Conservation (phyloP, 768 basidiomycete genomes). For the Boletus tylopilopsis region DNA sequence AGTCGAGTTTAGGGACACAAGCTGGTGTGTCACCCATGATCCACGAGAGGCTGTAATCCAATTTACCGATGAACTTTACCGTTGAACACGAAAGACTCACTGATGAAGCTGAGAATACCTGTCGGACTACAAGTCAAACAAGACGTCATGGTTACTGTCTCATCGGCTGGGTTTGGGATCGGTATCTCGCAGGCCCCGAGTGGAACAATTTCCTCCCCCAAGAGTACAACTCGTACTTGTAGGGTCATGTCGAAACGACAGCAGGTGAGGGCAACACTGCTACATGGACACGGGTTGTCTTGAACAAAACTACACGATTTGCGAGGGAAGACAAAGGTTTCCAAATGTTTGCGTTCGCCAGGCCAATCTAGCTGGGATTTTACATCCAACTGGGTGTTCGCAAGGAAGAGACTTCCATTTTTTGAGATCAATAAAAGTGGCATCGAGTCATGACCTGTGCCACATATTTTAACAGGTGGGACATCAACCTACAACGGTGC, state of each 20-base stretch:
- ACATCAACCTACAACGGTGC: constrained; percentile 40
- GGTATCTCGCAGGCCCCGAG: constrained; percentile 21
- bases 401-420: constrained; percentile 32
- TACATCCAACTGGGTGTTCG: constrained; percentile 26
- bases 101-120: constrained; percentile 48
- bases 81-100: constrained; percentile 31
- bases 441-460: constrained; percentile 24
- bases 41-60: constrained; percentile 40
- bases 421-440: constrained; percentile 33
- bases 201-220: constrained; percentile 18
- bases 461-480: constrained; percentile 36
- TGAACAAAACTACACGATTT: constrained; percentile 28
- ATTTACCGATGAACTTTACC: background rate
- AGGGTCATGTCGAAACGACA: constrained; percentile 17
- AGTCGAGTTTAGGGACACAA: constrained; percentile 25
- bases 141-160: background rate
- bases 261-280: constrained; percentile 20
- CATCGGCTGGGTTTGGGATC: constrained; percentile 5
- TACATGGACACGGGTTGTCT: constrained; percentile 2
- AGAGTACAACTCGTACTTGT: constrained; percentile 19
- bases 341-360: constrained; percentile 24
- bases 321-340: constrained; percentile 30
- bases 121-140: constrained; percentile 36
- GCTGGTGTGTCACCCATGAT: constrained; percentile 38
- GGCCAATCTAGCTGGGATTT: constrained; percentile 25